Percentiles rank a stretch among this genome's conserved stretches.
Evolutionary conservation across 352 stramenopile species (phyloP).

Genomic region (Plasmopara viticola): DNA sequence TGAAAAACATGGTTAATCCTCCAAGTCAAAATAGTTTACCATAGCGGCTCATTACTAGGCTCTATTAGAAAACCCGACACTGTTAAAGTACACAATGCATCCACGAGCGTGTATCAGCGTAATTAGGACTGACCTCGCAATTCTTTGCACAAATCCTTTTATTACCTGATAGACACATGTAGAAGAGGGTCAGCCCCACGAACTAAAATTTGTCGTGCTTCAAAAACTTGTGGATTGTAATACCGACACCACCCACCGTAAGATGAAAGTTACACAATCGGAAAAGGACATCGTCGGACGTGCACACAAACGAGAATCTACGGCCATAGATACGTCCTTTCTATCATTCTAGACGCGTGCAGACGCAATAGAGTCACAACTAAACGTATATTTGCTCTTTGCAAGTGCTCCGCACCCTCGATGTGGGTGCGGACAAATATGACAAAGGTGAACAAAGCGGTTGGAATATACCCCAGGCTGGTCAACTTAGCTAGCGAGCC

Average conservation of each 20-base stretch:
- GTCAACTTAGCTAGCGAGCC: not conserved
- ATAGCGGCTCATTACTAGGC: not conserved
- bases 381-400: too few relatives aligned
- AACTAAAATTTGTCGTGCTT: not conserved
- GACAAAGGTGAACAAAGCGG: not conserved
- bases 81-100: constrained; percentile 1
- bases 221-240: not conserved
- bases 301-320: not conserved
- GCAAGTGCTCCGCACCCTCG: too few relatives aligned
- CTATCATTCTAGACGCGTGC: too few relatives aligned
- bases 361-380: too few relatives aligned
- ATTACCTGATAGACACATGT: not conserved
- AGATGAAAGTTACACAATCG: not conserved
- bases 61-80: not conserved
- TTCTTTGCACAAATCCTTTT: not conserved
- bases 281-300: not conserved
- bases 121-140: not conserved
- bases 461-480: not conserved
- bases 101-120: not conserved
- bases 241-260: not conserved
- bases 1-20: not conserved
- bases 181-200: not conserved
- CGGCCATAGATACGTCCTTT: too few relatives aligned
- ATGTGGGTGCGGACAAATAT: not conserved
- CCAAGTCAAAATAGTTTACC: not conserved